Percentiles rank a stretch among this genome's conserved stretches.
Conservation (phyloP, 139 green algal species). For the Dunaliella primolecta region DNA sequence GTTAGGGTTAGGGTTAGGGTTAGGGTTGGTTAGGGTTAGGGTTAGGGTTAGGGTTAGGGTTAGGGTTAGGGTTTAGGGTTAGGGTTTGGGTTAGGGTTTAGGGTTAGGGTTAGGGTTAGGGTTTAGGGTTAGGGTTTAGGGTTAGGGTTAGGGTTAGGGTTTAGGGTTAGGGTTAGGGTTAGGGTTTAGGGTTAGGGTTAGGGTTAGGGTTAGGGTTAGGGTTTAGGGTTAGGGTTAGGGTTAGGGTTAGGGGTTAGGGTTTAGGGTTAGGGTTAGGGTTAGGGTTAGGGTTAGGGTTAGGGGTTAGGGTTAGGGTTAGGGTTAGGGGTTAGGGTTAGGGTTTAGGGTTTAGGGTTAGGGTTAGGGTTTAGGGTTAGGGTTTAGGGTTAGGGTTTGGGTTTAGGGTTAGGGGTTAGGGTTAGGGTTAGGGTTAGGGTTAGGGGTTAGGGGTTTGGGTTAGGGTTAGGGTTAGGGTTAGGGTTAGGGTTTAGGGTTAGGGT, state of each 20-base stretch:
- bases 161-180: conserved; percentile 3
- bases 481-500: neutral
- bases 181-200: conserved; percentile 3
- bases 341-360: neutral
- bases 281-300: too few species aligned
- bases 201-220: conserved; percentile 2
- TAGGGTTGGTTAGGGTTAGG: conserved; percentile 2
- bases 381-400: conserved; percentile 1
- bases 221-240: conserved; percentile 3
- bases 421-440: too few species aligned
- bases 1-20: too few species aligned
- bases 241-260: too few species aligned
- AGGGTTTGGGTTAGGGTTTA: conserved; percentile 1
- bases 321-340: too few species aligned
- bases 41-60: conserved; percentile 2
- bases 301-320: too few species aligned
- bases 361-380: neutral
- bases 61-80: conserved; percentile 3
- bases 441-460: too few species aligned
- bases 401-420: too few species aligned
- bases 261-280: conserved; percentile 3
- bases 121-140: neutral
- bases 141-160: conserved; percentile 2
- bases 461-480: conserved; percentile 2
- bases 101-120: conserved; percentile 2